Conservation (phyloP, 352 stramenopile species). For the Pythium myriotylum region DNA sequence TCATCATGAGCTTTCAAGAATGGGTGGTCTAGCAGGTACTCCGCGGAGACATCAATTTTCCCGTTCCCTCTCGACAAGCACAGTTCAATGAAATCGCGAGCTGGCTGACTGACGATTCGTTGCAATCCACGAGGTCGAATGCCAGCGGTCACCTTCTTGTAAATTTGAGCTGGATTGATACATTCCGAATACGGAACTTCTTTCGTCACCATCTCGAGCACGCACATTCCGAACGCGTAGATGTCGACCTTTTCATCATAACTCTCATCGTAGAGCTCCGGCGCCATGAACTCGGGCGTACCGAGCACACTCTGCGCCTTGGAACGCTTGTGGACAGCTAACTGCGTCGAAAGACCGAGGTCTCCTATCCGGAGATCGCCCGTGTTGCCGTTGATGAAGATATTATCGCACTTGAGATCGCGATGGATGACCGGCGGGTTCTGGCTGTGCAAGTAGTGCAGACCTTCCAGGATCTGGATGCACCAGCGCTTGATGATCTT, state of each 20-base stretch:
- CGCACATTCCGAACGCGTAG: slow-evolving; percentile 99
- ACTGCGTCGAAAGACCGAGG: slow-evolving; percentile 90
- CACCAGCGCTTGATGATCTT: slow-evolving; percentile 98
- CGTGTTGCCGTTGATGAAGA: slow-evolving; percentile 99
- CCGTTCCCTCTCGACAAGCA: slow-evolving; percentile 82
- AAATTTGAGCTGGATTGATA: slow-evolving; percentile 90
- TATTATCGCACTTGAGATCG: slow-evolving; percentile 95
- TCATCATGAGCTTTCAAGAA: slow-evolving; percentile 83
- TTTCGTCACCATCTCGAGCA: slow-evolving; percentile 99
- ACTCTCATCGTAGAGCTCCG: slow-evolving; percentile 98
- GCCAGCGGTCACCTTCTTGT: slow-evolving; percentile 90
- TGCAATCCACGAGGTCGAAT: slow-evolving; percentile 76
- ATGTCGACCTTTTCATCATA: slow-evolving; percentile 98
- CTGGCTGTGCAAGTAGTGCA: slow-evolving; percentile 92
- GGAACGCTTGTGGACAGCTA: slow-evolving; percentile 74
- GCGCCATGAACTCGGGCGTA: slow-evolving; percentile 99
- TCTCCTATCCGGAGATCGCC: slow-evolving; percentile 98
- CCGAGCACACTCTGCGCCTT: slow-evolving; percentile 94
- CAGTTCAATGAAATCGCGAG: slow-evolving; percentile 83
- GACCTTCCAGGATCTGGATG: slow-evolving; percentile 96
- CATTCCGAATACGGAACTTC: slow-evolving; percentile 98
- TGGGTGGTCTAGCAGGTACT: slow-evolving; percentile 73
- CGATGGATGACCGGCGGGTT: slow-evolving; percentile 92
- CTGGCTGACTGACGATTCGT: slow-evolving; percentile 72
- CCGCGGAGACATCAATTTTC: slow-evolving; percentile 76